Evolutionary conservation across 2,329 filamentous ascomycete genomes (phyloP).

Genomic region (Dothistroma pini): DNA sequence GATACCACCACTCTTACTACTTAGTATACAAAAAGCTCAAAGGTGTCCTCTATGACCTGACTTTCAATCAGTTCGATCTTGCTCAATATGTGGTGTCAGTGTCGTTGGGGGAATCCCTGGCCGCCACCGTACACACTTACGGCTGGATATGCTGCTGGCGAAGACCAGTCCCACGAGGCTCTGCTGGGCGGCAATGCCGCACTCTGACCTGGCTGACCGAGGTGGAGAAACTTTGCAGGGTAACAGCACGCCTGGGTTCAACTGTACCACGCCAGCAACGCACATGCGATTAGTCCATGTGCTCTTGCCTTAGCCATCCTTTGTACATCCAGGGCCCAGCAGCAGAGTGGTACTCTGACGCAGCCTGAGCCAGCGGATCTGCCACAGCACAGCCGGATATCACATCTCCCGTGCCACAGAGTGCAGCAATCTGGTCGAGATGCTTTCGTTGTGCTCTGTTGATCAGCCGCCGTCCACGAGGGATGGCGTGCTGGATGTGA

Average conservation of each 20-base stretch:
- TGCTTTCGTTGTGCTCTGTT: neutral
- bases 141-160: neutral
- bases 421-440: neutral
- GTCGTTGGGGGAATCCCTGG: too few species aligned
- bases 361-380: neutral
- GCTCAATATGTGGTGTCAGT: too few species aligned
- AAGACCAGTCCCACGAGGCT: neutral
- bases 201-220: neutral
- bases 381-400: neutral
- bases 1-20: neutral
- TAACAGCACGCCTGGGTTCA: neutral
- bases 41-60: neutral
- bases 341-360: neutral
- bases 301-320: neutral
- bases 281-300: neutral
- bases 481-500: neutral
- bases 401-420: neutral
- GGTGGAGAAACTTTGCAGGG: neutral
- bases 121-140: neutral
- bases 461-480: neutral
- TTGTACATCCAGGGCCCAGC: neutral
- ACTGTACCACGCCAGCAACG: neutral
- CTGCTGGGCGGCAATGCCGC: neutral
- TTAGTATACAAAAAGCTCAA: neutral
- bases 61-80: too few species aligned